Conservation (phyloP, 2,329 filamentous ascomycete species). For the Fusarium lateritium region DNA sequence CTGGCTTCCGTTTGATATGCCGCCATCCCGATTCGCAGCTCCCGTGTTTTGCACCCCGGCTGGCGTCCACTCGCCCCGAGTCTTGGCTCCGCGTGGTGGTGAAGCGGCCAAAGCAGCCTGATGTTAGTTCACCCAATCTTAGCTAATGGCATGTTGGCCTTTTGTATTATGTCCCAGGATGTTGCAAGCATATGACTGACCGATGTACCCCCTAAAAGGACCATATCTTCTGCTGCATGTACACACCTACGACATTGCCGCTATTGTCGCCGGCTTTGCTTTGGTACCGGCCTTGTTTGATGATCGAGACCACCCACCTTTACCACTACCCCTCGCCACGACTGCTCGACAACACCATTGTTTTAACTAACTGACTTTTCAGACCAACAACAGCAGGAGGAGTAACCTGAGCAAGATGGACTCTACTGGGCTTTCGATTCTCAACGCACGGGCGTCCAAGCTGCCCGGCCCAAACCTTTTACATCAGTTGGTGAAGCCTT, state of each 20-base stretch:
- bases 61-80: constrained; percentile 39
- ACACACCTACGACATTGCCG: constrained; percentile 27
- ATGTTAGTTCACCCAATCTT: constrained; percentile 50
- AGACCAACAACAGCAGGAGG: constrained; percentile 11
- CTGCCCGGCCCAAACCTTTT: constrained; percentile 63
- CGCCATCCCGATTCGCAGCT: constrained; percentile 43
- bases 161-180: constrained; percentile 37
- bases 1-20: constrained; percentile 44
- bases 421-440: constrained; percentile 57
- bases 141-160: constrained; percentile 46
- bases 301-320: constrained; percentile 28
- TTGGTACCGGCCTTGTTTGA: constrained; percentile 27
- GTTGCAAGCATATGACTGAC: constrained; percentile 47
- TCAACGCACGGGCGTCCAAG: constrained; percentile 60
- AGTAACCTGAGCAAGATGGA: constrained; percentile 46
- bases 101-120: constrained; percentile 45
- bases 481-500: constrained; percentile 71
- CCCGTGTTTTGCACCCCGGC: constrained; percentile 34
- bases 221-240: constrained; percentile 41
- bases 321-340: constrained; percentile 11
- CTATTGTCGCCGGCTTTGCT: constrained; percentile 19
- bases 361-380: constrained; percentile 6
- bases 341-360: constrained; percentile 12
- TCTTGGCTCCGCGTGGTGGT: constrained; percentile 44
- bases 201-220: constrained; percentile 46